These are phyloP conservation scores for Paxillus ammoniavirescens DNA, from an alignment of 768 basidiomycete genomes.

Conservation along the genomic window DNA sequence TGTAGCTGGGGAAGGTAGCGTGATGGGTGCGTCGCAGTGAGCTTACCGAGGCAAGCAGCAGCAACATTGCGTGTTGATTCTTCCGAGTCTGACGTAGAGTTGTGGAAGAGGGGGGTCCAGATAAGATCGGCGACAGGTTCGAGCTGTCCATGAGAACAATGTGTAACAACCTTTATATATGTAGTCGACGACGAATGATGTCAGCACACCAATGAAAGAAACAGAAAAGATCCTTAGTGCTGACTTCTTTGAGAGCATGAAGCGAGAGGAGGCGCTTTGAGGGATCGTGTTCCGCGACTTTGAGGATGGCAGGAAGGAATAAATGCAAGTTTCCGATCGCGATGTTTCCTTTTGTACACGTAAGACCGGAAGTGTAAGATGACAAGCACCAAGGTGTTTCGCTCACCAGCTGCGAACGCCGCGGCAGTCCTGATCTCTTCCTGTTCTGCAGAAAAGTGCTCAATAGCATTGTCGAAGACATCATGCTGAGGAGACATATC, in stretches of 20 bases:
- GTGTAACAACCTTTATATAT: constrained; percentile 74
- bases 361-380: background rate
- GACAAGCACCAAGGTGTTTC: background rate
- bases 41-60: constrained; percentile 93
- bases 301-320: constrained; percentile 84
- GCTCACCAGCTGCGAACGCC: constrained; percentile 86
- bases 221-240: constrained; percentile 7
- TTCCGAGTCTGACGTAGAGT: constrained; percentile 78
- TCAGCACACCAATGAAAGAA: background rate
- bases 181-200: background rate
- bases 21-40: constrained; percentile 88
- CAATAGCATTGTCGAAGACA: constrained; percentile 73
- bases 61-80: constrained; percentile 94
- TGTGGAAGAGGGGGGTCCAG: constrained; percentile 91
- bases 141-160: constrained; percentile 81
- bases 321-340: constrained; percentile 89
- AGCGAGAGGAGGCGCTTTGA: constrained; percentile 83
- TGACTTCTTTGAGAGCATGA: constrained; percentile 90
- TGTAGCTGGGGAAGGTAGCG: constrained; percentile 93
- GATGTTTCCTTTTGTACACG: constrained; percentile 70
- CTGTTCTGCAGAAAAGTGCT: constrained; percentile 71
- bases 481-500: constrained; percentile 83
- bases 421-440: constrained; percentile 90
- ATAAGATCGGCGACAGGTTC: constrained; percentile 85
- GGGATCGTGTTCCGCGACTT: constrained; percentile 68